Percentiles rank a stretch among this genome's conserved stretches.
Evolutionary conservation across 192 early-diverging fungal genomes (phyloP).

Genomic region (Podila clonocystis): DNA sequence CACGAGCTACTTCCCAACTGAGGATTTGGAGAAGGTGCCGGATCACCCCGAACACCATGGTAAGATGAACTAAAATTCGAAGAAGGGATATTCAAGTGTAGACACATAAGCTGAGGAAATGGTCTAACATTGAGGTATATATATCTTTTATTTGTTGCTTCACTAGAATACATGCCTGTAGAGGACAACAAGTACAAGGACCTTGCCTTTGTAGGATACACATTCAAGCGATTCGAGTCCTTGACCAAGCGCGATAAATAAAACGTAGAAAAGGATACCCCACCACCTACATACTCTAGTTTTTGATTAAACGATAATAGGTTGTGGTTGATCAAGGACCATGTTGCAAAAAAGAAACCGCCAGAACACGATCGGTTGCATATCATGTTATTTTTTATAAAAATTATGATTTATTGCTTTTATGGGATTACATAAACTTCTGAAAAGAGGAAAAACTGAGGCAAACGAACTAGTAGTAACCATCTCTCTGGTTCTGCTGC

Average conservation of each 20-base stretch:
- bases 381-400: too few species aligned
- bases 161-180: constrained; percentile 8
- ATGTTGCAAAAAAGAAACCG: too few species aligned
- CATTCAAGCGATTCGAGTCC: constrained; percentile 94
- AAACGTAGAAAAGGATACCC: neutral
- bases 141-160: neutral
- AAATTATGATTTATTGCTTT: too few species aligned
- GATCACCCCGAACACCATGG: constrained; percentile 51
- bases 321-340: too few species aligned
- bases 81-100: too few species aligned
- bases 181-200: constrained; percentile 80
- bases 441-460: neutral
- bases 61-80: neutral
- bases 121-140: too few species aligned
- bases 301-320: too few species aligned
- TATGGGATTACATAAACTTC: too few species aligned
- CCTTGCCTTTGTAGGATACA: constrained; percentile 99
- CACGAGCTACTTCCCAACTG: constrained; percentile 97
- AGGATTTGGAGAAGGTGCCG: constrained; percentile 87
- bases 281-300: neutral
- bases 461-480: neutral
- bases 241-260: constrained; percentile 73
- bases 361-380: too few species aligned
- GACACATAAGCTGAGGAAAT: too few species aligned
- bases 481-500: neutral